Base-by-base conservation (phyloP, 139 green algal species). In the Chlamydomonas sp. region DNA sequence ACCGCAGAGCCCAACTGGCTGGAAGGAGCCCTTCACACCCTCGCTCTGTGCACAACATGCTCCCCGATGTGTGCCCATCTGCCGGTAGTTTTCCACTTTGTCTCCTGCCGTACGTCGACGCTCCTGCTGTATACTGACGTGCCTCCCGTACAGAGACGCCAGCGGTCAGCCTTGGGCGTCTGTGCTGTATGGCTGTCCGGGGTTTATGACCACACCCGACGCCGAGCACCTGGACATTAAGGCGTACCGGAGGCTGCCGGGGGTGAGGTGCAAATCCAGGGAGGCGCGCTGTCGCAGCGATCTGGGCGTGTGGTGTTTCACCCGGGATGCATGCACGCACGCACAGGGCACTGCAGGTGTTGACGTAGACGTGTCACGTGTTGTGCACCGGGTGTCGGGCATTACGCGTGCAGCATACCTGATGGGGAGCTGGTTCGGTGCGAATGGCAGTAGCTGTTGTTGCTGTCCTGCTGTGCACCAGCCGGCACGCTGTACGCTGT, bases 161-260 rank as follows among this genome's bases (percentile, higher is more conserved):
- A 5, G 49, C 1, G 78, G 76, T n/a, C 64, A 66, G 31, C 74
- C 80, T 3, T 79, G 71, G 62, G 89, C 80, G 3, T 79, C 80
- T 3, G 73, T 67, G n/a, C 63, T 92, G 16, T 59, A 68, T 9
- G 89, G 89, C 2, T 61, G 3, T 0, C 74, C 85, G 10, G 86
- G 86, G 4, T 90, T 90, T 60, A 62, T 90, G 10, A 31, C 72
- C 1, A 10, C 57, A 4, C 58, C 84, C 7, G 92, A 93, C 57
- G 77, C 91, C 17, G 94, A 95, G 90, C 91, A 95, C 78, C 74
- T 90, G 10, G 18, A 58, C 31, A 82, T 90, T 5, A 9, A n/a
- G 31, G 20, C n/a, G 57, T 78, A 62, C 73, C 49, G 49, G 8
- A n/a, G 31, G 14, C 31, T 62, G 31, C 73, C 73, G 31, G 4